A percentile compares a stretch with the other conserved stretches of the same genome.
These are phyloP conservation scores for Chrysoporthe austroafricana DNA, from an alignment of 2,329 filamentous ascomycete genomes.

Conservation along the genomic window DNA sequence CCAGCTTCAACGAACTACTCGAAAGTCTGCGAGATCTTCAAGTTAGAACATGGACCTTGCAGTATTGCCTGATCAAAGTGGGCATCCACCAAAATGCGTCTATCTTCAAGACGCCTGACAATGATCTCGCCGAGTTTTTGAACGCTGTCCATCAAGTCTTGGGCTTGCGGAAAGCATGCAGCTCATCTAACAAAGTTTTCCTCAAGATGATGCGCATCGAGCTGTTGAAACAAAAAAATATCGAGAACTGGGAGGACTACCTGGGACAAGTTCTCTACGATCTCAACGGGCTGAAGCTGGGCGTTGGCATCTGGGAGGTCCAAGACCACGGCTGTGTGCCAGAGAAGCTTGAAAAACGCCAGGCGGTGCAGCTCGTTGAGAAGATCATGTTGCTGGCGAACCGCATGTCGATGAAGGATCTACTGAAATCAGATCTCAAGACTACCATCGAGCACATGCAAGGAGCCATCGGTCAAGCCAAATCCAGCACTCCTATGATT, in stretches of 20 bases:
- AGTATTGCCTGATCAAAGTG: constrained; percentile 80
- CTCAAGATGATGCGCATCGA: constrained; percentile 88
- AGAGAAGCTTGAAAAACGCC: constrained; percentile 78
- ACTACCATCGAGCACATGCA: constrained; percentile 92
- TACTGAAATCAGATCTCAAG: constrained; percentile 89
- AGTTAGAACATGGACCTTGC: constrained; percentile 83
- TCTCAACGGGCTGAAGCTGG: constrained; percentile 79
- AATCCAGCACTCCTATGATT: constrained; percentile 77
- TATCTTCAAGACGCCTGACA: constrained; percentile 67
- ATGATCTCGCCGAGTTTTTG: constrained; percentile 78
- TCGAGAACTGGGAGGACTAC: constrained; percentile 84
- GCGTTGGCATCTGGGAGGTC: constrained; percentile 66
- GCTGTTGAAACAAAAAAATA: constrained; percentile 72
- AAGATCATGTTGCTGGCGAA: constrained; percentile 81
- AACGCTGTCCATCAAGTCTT: constrained; percentile 82
- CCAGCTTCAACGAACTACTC: constrained; percentile 60
- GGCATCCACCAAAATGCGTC: constrained; percentile 69
- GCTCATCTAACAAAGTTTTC: constrained; percentile 82
- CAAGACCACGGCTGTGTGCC: constrained; percentile 79
- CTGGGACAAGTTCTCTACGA: constrained; percentile 85
- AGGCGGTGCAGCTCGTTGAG: constrained; percentile 80
- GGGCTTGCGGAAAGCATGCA: constrained; percentile 84
- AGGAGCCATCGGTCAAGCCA: constrained; percentile 78
- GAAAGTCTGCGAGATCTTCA: constrained; percentile 84
- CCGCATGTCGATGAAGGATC: constrained; percentile 85